These are phyloP conservation scores for Schizosaccharomyces octosporus DNA, from an alignment of 805 yeast genomes.

Conservation along the genomic window DNA sequence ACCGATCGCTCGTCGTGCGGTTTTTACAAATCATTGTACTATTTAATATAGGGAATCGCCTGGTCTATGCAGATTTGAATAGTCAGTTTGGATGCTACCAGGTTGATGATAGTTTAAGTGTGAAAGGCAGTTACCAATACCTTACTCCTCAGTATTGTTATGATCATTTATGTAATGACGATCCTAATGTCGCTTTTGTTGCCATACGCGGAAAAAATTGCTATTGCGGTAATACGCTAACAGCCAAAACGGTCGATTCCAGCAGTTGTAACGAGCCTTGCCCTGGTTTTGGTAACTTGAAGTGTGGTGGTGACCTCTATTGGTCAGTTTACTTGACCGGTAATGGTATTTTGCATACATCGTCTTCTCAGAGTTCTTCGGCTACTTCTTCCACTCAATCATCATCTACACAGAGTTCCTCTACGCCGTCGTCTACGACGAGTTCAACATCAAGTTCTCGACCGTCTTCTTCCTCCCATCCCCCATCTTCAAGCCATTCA, in stretches of 20 bases:
- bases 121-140: background rate
- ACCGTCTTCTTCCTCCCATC: background rate
- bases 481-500: background rate
- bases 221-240: background rate
- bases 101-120: background rate
- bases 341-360: background rate
- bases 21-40: background rate
- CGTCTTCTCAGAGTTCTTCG: background rate
- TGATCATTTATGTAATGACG: background rate
- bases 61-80: background rate
- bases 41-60: background rate
- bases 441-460: background rate
- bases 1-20: background rate
- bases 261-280: background rate
- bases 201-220: background rate
- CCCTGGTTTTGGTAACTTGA: background rate
- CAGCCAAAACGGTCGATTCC: background rate
- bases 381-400: background rate
- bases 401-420: background rate
- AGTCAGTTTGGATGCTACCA: background rate
- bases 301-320: background rate
- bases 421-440: background rate
- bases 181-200: background rate
- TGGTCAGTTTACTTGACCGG: constrained; percentile 1
- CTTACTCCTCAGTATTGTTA: background rate